phyloP scores from a whole-genome alignment of 2,329 filamentous ascomycete species.

The Rhynchosporium secalis region DNA sequence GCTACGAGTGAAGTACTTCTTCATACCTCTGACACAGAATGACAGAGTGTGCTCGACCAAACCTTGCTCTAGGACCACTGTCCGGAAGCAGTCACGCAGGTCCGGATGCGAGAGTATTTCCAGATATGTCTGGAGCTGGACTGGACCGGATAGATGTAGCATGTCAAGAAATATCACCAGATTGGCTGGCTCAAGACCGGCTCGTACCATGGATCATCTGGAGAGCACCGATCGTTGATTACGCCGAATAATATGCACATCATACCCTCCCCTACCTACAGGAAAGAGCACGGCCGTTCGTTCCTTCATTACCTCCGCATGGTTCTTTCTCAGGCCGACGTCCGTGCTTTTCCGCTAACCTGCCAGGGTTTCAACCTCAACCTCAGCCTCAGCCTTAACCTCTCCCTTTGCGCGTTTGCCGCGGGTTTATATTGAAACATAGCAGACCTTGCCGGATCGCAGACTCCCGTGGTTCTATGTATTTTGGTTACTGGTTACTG shows the following conservation, averaged over 20 bases:
- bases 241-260: constrained; percentile 6
- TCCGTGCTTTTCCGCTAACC: constrained; percentile 13
- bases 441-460: background rate
- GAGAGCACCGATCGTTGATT: background rate
- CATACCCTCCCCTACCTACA: background rate
- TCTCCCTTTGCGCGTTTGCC: constrained; percentile 20
- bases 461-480: constrained; percentile 1
- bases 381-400: constrained; percentile 21
- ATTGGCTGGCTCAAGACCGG: background rate
- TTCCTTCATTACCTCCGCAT: background rate
- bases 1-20: background rate
- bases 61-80: background rate
- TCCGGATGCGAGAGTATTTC: background rate
- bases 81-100: background rate
- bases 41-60: background rate
- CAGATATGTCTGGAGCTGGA: background rate
- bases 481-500: too few species aligned
- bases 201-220: background rate
- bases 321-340: too few species aligned
- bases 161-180: background rate
- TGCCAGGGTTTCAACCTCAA: constrained; percentile 16
- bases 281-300: background rate
- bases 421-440: constrained; percentile 20
- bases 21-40: background rate
- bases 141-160: background rate